Conservation (phyloP, 495 filamentous ascomycete species). For the Parachaetomium inaequale region DNA sequence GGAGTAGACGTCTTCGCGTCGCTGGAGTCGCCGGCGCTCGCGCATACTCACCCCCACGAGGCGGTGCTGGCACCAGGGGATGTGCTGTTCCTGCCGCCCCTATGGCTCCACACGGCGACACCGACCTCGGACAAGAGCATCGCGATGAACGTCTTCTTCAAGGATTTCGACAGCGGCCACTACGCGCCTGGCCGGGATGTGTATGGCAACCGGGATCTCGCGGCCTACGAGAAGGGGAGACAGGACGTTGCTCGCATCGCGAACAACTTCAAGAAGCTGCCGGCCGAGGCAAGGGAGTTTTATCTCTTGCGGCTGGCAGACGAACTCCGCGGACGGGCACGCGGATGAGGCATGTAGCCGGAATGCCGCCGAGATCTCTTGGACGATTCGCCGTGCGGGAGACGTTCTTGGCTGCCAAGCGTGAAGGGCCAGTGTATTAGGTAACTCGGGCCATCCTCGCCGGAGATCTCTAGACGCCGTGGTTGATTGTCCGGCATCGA, state of each 20-base stretch:
- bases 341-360: conserved; percentile 9
- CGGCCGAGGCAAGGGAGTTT: conserved; percentile 63
- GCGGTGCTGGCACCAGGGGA: conserved; percentile 64
- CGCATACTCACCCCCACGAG: conserved; percentile 61
- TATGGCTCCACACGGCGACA: conserved; percentile 80
- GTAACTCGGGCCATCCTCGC: not conserved
- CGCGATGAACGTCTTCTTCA: conserved; percentile 84
- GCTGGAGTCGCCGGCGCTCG: conserved; percentile 37
- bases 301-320: conserved; percentile 71
- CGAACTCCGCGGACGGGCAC: conserved; percentile 51
- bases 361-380: not conserved
- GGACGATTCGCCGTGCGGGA: not conserved
- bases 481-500: not conserved
- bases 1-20: conserved; percentile 62
- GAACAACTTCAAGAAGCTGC: conserved; percentile 63
- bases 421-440: not conserved
- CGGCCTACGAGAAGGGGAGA: conserved; percentile 77
- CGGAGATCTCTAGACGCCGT: not conserved
- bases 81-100: conserved; percentile 72
- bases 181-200: conserved; percentile 79
- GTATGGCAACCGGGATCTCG: conserved; percentile 83
- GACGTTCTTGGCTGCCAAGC: not conserved
- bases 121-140: conserved; percentile 62
- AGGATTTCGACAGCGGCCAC: conserved; percentile 54
- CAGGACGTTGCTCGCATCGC: conserved; percentile 65